Percentiles rank a stretch among this genome's conserved stretches.
Conservation (phyloP, 2,329 filamentous ascomycete species). For the Pseudogymnoascus sp. region DNA sequence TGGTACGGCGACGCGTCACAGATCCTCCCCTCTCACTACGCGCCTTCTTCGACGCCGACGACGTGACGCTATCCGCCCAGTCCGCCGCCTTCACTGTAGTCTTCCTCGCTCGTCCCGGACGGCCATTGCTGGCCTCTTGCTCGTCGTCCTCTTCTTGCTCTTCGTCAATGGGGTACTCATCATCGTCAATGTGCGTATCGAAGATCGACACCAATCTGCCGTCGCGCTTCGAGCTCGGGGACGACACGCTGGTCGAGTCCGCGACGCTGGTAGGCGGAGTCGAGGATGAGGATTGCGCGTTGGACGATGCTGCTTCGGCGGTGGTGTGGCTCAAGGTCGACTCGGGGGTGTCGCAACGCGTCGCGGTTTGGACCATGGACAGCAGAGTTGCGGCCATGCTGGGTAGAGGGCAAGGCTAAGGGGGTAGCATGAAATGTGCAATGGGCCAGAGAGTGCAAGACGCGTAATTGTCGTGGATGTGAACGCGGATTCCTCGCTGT, state of each 20-base stretch:
- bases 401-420: not conserved
- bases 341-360: conserved; percentile 15
- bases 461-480: conserved; percentile 5
- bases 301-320: conserved; percentile 22
- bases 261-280: conserved; percentile 62
- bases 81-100: conserved; percentile 38
- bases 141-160: not conserved
- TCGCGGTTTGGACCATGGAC: not conserved
- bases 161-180: not conserved
- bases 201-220: conserved; percentile 22
- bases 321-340: conserved; percentile 25
- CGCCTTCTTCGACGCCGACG: not conserved
- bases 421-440: not conserved
- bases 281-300: conserved; percentile 34
- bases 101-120: conserved; percentile 34
- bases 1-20: conserved; percentile 36
- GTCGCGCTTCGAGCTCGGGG: conserved; percentile 33
- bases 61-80: not conserved
- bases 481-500: not conserved
- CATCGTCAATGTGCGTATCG: not conserved
- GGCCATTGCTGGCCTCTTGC: not conserved
- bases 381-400: conserved; percentile 1
- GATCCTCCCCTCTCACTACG: conserved; percentile 5
- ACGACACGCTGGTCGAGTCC: conserved; percentile 53
- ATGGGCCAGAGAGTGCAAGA: not conserved